phyloP scores from a whole-genome alignment of 192 early-diverging fungal species.

The Linnemannia hyalina region DNA sequence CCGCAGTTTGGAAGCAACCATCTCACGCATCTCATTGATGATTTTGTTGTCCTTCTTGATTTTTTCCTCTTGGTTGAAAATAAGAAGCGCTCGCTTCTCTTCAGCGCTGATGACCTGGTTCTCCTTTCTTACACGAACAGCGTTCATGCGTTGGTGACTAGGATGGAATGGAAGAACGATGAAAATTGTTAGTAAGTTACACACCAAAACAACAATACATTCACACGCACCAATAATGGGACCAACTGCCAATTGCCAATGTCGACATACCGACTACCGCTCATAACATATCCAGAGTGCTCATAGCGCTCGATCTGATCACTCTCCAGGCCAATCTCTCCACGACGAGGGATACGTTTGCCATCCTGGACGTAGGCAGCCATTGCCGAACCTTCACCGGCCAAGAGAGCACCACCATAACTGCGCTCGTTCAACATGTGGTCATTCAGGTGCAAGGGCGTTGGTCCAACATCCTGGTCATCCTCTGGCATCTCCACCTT shows the following conservation, averaged over 20 bases:
- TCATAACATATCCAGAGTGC: slow-evolving; percentile 95
- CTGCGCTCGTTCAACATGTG: slow-evolving; percentile 73
- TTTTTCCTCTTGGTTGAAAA: slow-evolving; percentile 92
- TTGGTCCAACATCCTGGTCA: slow-evolving; percentile 73
- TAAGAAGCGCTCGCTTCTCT: slow-evolving; percentile 88
- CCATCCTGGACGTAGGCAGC: slow-evolving; percentile 90
- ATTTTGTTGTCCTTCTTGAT: slow-evolving; percentile 92
- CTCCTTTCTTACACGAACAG: slow-evolving; percentile 95
- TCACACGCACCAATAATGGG: background rate
- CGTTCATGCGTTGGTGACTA: slow-evolving; percentile 93
- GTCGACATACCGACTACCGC: slow-evolving; percentile 79
- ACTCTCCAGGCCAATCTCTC: slow-evolving; percentile 94
- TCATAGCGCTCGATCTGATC: slow-evolving; percentile 90
- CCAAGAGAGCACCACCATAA: slow-evolving; percentile 86
- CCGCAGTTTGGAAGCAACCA: slow-evolving; percentile 75
- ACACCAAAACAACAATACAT: background rate
- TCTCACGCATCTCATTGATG: slow-evolving; percentile 91
- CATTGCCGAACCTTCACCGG: slow-evolving; percentile 94
- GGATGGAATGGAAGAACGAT: background rate
- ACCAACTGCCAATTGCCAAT: background rate
- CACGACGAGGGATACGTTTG: slow-evolving; percentile 96
- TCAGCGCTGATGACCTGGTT: slow-evolving; percentile 97
- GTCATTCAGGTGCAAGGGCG: slow-evolving; percentile 70
- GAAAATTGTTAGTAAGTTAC: background rate
- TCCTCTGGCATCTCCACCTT: slow-evolving; percentile 75